Percentiles rank a stretch among this genome's conserved stretches.
These are phyloP conservation scores for Fusarium scirpi DNA, from an alignment of 2,329 filamentous ascomycete species.

Conservation along the genomic window DNA sequence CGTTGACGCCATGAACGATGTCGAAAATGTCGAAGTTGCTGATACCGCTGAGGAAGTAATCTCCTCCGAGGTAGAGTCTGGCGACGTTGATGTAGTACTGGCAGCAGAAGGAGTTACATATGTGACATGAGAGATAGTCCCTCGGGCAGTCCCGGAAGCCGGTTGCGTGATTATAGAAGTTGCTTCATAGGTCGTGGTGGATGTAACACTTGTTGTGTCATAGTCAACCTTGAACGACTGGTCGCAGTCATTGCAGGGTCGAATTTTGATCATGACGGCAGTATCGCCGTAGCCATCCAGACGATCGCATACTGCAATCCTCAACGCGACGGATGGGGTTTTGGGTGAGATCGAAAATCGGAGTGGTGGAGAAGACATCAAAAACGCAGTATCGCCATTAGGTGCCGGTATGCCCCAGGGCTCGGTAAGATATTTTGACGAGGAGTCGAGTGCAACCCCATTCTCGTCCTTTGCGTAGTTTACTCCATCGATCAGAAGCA, in stretches of 20 bases:
- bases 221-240: neutral
- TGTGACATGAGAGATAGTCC: neutral
- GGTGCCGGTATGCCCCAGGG: neutral
- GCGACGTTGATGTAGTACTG: neutral
- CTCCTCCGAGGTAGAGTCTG: neutral
- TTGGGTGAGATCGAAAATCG: neutral
- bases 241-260: neutral
- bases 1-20: neutral
- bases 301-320: neutral
- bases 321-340: neutral
- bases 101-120: neutral
- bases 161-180: neutral
- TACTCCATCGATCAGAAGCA: neutral
- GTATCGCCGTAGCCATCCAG: neutral
- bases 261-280: neutral
- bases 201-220: neutral
- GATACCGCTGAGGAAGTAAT: neutral
- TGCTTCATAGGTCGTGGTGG: neutral
- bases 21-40: neutral
- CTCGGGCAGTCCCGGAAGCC: neutral
- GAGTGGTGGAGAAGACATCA: neutral
- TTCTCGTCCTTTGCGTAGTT: constrained; percentile 1
- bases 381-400: neutral
- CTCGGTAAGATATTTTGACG: neutral
- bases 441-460: neutral